Evolutionary conservation across 139 green algal species (phyloP).

Genomic region (Eudorina sp.): DNA sequence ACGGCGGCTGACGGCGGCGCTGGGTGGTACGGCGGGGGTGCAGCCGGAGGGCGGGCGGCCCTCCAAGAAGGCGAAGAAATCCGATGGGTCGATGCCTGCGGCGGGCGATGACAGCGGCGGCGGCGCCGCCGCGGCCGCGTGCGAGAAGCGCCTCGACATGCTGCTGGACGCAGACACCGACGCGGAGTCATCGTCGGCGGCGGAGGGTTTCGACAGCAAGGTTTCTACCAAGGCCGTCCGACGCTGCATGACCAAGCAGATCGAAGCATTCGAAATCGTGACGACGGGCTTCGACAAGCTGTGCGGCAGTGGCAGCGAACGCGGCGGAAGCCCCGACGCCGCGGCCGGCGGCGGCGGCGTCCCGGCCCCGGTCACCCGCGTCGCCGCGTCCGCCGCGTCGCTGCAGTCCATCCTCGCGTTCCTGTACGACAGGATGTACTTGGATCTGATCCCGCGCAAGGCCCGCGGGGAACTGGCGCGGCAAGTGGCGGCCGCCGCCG

Average conservation of each 20-base stretch:
- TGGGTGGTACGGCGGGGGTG: not conserved
- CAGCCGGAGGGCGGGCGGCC: not conserved
- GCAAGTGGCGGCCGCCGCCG: not conserved
- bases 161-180: not conserved
- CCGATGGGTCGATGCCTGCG: not conserved
- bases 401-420: not conserved
- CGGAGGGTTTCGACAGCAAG: not conserved
- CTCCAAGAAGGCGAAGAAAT: slow-evolving; percentile 5
- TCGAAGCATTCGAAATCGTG: not conserved
- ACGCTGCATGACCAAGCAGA: not conserved
- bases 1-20: not conserved
- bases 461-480: not conserved
- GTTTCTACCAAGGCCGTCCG: not conserved
- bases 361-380: too few relatives aligned
- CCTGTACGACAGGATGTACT: not conserved
- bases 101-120: not conserved
- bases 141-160: too few relatives aligned
- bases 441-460: not conserved
- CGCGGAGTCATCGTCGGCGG: not conserved
- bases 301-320: not conserved
- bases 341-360: not conserved
- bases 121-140: not conserved
- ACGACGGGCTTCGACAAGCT: not conserved
- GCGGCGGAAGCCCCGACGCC: not conserved
- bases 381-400: not conserved